Conservation (phyloP, 306 rosid species). For the Acmispon strigosus region DNA sequence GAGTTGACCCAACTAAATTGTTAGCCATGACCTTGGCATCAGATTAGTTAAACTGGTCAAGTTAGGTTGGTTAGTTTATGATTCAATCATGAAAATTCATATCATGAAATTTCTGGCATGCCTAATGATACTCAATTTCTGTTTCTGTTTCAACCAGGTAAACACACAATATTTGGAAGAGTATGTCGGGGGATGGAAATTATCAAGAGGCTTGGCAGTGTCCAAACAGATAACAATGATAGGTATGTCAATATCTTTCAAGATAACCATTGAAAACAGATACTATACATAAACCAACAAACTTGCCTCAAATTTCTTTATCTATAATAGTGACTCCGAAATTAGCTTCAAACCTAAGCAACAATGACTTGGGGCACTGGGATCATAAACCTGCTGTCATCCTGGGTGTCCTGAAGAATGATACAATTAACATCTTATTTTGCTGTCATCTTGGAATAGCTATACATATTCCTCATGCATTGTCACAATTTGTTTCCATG, state of each 20-base stretch:
- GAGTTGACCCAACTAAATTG: background rate
- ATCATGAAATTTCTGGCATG: background rate
- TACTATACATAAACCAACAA: background rate
- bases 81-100: background rate
- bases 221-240: constrained; percentile 92
- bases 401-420: background rate
- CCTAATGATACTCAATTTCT: constrained; percentile 4
- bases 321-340: background rate
- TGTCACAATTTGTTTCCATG: background rate
- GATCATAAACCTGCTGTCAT: constrained; percentile 9
- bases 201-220: constrained; percentile 91
- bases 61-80: constrained; percentile 1
- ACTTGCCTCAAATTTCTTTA: background rate
- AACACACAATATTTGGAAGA: constrained; percentile 95
- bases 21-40: background rate
- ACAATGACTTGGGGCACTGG: background rate
- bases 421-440: background rate
- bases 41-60: constrained; percentile 1
- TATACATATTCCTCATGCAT: background rate
- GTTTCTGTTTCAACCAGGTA: constrained; percentile 54
- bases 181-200: constrained; percentile 87
- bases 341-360: background rate
- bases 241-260: constrained; percentile 46
- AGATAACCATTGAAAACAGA: background rate
- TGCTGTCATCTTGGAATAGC: background rate